Conservation (phyloP, 1,284 basidiomycete genomes). For the Ceratobasidium sp. region DNA sequence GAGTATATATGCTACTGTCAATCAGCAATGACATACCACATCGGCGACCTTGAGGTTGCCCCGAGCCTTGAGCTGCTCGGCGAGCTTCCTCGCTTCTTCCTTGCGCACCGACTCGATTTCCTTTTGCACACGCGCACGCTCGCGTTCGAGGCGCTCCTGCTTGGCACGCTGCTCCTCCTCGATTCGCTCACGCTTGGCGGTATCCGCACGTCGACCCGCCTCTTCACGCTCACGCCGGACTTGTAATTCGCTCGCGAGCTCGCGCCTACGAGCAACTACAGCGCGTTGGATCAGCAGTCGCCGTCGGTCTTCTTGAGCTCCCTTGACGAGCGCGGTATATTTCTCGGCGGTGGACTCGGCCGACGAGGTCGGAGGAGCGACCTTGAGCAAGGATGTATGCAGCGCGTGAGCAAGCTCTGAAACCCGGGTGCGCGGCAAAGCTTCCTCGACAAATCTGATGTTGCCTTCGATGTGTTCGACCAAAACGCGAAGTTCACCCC, state of each 20-base stretch:
- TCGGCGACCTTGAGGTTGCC: slow-evolving; percentile 87
- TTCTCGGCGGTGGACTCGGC: slow-evolving; percentile 62
- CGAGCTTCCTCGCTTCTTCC: slow-evolving; percentile 90
- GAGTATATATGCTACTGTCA: neutral
- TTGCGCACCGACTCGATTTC: slow-evolving; percentile 84
- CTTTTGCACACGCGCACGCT: slow-evolving; percentile 78
- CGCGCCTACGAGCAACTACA: slow-evolving; percentile 85
- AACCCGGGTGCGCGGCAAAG: slow-evolving; percentile 77
- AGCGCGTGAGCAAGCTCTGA: slow-evolving; percentile 76
- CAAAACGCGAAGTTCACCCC: slow-evolving; percentile 86
- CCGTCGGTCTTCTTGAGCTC: slow-evolving; percentile 75
- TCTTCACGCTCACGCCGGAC: slow-evolving; percentile 92
- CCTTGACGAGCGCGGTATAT: slow-evolving; percentile 62
- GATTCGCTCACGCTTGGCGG: slow-evolving; percentile 72
- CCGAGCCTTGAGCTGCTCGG: slow-evolving; percentile 83
- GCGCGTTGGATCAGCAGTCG: slow-evolving; percentile 77
- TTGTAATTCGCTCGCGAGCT: slow-evolving; percentile 85
- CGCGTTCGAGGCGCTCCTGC: slow-evolving; percentile 71
- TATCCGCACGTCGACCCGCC: slow-evolving; percentile 78
- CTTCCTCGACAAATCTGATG: slow-evolving; percentile 86
- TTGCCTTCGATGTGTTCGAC: slow-evolving; percentile 90
- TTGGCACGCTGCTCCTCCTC: slow-evolving; percentile 70
- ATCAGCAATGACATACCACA: slow-evolving; percentile 59
- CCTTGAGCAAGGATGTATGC: slow-evolving; percentile 68
- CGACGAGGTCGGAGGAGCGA: slow-evolving; percentile 51